Conservation (phyloP, 2,329 filamentous ascomycete genomes). For the Aspergillus pseudoglaucus region DNA sequence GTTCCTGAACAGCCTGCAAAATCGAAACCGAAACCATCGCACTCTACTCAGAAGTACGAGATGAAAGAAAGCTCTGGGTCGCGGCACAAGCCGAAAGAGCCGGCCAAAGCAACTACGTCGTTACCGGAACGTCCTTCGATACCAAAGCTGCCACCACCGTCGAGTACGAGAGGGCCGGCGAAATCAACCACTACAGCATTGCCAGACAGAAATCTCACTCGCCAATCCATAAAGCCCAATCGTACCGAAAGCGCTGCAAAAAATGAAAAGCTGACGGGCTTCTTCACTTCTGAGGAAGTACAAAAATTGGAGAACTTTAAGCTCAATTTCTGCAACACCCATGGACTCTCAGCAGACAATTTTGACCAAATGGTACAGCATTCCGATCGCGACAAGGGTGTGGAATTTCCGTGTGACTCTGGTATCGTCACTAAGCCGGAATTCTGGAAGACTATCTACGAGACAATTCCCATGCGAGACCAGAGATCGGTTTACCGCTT, state of each 20-base stretch:
- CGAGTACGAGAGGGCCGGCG: too few relatives aligned
- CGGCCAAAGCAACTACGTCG: background rate
- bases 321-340: conserved; percentile 25
- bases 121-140: background rate
- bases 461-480: conserved; percentile 30
- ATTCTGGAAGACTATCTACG: conserved; percentile 32
- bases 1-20: background rate
- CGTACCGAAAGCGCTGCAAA: conserved; percentile 1
- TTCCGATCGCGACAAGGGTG: conserved; percentile 17
- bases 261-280: conserved; percentile 18
- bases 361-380: conserved; percentile 33
- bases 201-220: background rate
- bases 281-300: conserved; percentile 27
- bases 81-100: background rate
- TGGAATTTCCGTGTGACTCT: conserved; percentile 17
- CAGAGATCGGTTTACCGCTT: conserved; percentile 35
- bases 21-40: background rate
- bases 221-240: background rate
- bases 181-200: background rate
- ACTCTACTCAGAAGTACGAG: background rate
- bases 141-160: background rate
- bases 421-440: conserved; percentile 21
- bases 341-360: conserved; percentile 12
- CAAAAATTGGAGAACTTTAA: conserved; percentile 26
- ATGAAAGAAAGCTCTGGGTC: background rate